Evolutionary conservation across 2,329 filamentous ascomycete genomes (phyloP).

Genomic region (Chaetomium strumarium): DNA sequence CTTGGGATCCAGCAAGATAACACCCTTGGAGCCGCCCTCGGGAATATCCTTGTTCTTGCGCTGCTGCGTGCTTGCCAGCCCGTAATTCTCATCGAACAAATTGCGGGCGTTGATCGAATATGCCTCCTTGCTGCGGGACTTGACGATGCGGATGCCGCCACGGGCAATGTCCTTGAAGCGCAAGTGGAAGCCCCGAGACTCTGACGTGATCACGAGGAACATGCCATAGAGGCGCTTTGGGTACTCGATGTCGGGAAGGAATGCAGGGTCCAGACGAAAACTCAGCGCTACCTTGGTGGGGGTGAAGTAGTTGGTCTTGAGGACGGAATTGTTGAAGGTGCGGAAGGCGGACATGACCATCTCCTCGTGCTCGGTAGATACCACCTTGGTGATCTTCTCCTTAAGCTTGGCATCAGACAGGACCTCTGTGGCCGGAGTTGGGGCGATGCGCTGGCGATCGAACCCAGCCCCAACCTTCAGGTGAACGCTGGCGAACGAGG

Average conservation of each 20-base stretch:
- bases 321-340: conserved; percentile 84
- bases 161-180: conserved; percentile 96
- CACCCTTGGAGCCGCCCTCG: conserved; percentile 95
- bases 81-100: conserved; percentile 98
- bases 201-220: conserved; percentile 96
- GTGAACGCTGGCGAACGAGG: conserved; percentile 86
- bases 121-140: conserved; percentile 91
- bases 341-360: conserved; percentile 98
- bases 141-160: conserved; percentile 96
- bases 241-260: conserved; percentile 89
- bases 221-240: conserved; percentile 92
- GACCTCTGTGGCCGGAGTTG: conserved; percentile 58
- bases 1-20: conserved; percentile 86
- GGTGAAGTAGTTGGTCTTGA: conserved; percentile 97
- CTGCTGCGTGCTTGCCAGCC: conserved; percentile 95
- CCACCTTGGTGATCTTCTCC: conserved; percentile 71
- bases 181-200: conserved; percentile 94
- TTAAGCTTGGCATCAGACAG: conserved; percentile 68
- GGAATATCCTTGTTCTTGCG: conserved; percentile 99
- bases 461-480: conserved; percentile 50
- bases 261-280: conserved; percentile 85
- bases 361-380: conserved; percentile 88
- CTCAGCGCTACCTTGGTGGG: conserved; percentile 97
- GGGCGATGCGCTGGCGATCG: conserved; percentile 46
- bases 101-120: conserved; percentile 95